Percentiles rank a stretch among this genome's conserved stretches.
Conservation (phyloP, 2,329 filamentous ascomycete species). For the Diaporthe vaccinii region DNA sequence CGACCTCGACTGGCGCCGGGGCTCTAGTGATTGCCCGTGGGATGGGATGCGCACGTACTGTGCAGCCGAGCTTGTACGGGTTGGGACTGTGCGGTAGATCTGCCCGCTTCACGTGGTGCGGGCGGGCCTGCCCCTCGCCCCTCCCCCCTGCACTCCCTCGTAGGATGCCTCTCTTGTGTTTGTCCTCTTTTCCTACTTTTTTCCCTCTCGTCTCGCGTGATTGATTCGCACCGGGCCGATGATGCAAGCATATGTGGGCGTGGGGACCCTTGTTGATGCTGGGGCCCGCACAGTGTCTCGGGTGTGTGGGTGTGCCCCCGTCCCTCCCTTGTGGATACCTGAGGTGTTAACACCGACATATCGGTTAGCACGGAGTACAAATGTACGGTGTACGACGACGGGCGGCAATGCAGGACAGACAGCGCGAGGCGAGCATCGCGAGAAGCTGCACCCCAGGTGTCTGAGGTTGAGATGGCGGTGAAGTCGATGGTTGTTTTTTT, state of each 20-base stretch:
- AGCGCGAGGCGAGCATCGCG: neutral
- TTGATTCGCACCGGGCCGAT: slow-evolving; percentile 32
- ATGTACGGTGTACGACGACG: neutral
- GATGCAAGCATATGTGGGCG: slow-evolving; percentile 9
- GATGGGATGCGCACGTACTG: slow-evolving; percentile 17
- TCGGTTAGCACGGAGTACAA: slow-evolving; percentile 31
- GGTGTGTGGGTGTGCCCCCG: neutral
- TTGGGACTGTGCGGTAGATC: slow-evolving; percentile 28
- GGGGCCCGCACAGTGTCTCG: slow-evolving; percentile 27
- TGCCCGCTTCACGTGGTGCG: slow-evolving; percentile 30
- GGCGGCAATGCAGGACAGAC: neutral
- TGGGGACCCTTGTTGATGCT: slow-evolving; percentile 9
- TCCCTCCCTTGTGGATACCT: slow-evolving; percentile 38
- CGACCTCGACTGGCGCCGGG: neutral
- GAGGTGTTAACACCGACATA: slow-evolving; percentile 27
- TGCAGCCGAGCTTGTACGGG: slow-evolving; percentile 3
- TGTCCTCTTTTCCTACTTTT: neutral
- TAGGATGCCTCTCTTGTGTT: neutral
- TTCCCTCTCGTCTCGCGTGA: slow-evolving; percentile 4
- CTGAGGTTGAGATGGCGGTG: slow-evolving; percentile 1
- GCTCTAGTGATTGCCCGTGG: neutral
- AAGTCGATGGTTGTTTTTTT: neutral
- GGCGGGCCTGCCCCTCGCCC: slow-evolving; percentile 20
- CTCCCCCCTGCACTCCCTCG: neutral
- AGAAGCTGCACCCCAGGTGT: neutral